phyloP scores from a whole-genome alignment of 805 yeast species.

The Ogataea glucozyma region DNA sequence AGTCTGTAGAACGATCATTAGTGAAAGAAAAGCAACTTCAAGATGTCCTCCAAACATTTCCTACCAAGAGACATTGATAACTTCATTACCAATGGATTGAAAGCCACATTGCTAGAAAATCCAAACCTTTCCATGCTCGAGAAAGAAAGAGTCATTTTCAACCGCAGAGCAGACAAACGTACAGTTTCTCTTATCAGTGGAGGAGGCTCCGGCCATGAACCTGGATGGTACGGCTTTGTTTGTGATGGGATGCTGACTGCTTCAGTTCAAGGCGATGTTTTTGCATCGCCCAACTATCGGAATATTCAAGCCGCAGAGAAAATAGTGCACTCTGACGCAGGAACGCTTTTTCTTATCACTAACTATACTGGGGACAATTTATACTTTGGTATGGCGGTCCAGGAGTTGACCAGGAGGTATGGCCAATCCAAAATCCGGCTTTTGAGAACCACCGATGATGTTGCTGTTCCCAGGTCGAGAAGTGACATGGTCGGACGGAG shows the following conservation, averaged over 20 bases:
- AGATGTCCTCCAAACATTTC: slow-evolving; percentile 44
- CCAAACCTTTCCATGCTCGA: slow-evolving; percentile 38
- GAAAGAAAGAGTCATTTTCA: slow-evolving; percentile 41
- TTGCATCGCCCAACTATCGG: slow-evolving; percentile 43
- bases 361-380: slow-evolving; percentile 43
- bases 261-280: slow-evolving; percentile 43
- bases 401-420: slow-evolving; percentile 35
- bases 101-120: slow-evolving; percentile 42
- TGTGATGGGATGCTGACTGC: slow-evolving; percentile 42
- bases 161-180: slow-evolving; percentile 30
- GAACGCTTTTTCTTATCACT: slow-evolving; percentile 38
- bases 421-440: slow-evolving; percentile 35
- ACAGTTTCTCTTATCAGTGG: slow-evolving; percentile 40
- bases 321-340: slow-evolving; percentile 37
- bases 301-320: slow-evolving; percentile 41
- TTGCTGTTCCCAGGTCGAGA: slow-evolving; percentile 35
- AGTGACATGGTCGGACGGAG: slow-evolving; percentile 40
- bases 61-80: slow-evolving; percentile 37
- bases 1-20: background rate
- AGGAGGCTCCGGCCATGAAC: slow-evolving; percentile 48
- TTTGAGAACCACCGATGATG: slow-evolving; percentile 38
- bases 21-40: background rate
- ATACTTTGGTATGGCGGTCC: slow-evolving; percentile 43
- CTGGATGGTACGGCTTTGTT: slow-evolving; percentile 43
- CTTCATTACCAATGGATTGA: slow-evolving; percentile 40